Percentiles rank a stretch among this genome's conserved stretches.
Conservation (phyloP, 768 basidiomycete species). For the Lenzites betulinus region DNA sequence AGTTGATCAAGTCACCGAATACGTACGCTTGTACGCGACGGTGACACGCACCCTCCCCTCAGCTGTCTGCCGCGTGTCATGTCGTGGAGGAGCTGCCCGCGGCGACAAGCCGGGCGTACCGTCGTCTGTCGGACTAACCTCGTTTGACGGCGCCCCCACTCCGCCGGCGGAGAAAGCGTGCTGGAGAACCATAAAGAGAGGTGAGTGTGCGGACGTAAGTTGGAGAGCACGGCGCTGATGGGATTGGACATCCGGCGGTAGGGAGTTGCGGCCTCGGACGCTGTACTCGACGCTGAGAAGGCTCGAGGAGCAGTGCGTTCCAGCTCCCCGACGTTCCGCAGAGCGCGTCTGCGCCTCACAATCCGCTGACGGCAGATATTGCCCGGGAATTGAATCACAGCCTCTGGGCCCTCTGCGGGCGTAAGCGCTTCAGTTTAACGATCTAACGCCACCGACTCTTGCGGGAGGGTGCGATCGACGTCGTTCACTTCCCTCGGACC, state of each 20-base stretch:
- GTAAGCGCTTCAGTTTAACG: neutral
- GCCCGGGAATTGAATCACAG: neutral
- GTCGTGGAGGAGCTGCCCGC: neutral
- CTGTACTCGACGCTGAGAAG: neutral
- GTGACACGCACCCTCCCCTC: neutral
- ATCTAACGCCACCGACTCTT: neutral
- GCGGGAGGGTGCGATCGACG: neutral
- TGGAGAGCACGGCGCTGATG: neutral
- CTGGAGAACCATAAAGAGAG: neutral
- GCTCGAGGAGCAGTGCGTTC: neutral
- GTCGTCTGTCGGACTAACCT: constrained; percentile 1
- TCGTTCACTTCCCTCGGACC: neutral
- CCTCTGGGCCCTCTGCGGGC: too few species aligned
- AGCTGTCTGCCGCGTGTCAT: neutral
- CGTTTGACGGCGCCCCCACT: neutral
- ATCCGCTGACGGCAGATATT: neutral
- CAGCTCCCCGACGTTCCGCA: neutral
- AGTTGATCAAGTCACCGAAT: neutral
- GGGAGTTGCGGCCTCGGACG: too few species aligned
- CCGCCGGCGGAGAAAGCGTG: constrained; percentile 5
- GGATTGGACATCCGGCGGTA: neutral
- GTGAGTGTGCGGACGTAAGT: constrained; percentile 10
- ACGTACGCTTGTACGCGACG: neutral
- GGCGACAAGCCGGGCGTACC: neutral
- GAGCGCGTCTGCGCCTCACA: neutral